Conservation (phyloP, 2,329 filamentous ascomycete genomes). For the Cylindrodendrum hubeiense region DNA sequence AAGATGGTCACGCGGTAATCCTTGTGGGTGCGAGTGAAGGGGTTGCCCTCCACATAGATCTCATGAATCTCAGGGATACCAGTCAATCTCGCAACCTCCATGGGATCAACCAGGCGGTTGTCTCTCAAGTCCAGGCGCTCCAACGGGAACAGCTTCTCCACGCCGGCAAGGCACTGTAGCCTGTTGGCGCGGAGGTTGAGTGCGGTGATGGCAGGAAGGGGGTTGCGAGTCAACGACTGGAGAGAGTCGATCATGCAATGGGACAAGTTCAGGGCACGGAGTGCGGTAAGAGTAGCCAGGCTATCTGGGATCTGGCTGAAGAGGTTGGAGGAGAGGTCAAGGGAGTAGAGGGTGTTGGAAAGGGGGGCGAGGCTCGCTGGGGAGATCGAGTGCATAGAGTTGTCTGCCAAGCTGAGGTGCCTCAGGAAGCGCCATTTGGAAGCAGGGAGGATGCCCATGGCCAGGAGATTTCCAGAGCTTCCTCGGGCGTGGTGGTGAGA, state of each 20-base stretch:
- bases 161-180: slow-evolving; percentile 86
- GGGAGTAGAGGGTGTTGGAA: slow-evolving; percentile 87
- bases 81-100: slow-evolving; percentile 89
- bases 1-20: slow-evolving; percentile 92
- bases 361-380: slow-evolving; percentile 83
- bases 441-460: slow-evolving; percentile 78
- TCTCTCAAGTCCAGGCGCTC: slow-evolving; percentile 93
- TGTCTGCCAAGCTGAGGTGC: slow-evolving; percentile 92
- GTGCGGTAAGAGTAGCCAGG: slow-evolving; percentile 83
- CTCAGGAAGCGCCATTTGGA: slow-evolving; percentile 96
- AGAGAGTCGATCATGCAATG: slow-evolving; percentile 98
- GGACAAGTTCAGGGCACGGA: slow-evolving; percentile 93
- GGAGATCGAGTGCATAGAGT: slow-evolving; percentile 85
- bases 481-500: slow-evolving; percentile 69
- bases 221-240: slow-evolving; percentile 86
- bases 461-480: slow-evolving; percentile 83
- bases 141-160: slow-evolving; percentile 88
- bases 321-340: slow-evolving; percentile 92
- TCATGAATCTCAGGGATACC: slow-evolving; percentile 92
- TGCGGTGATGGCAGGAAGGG: slow-evolving; percentile 92
- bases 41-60: slow-evolving; percentile 92
- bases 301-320: slow-evolving; percentile 96
- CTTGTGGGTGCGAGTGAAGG: slow-evolving; percentile 88
- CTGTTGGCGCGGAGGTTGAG: slow-evolving; percentile 92
- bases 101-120: slow-evolving; percentile 90